Evolutionary conservation across 176 grass and related monocot genomes (phyloP).

Genomic region (Chloris gayana): DNA sequence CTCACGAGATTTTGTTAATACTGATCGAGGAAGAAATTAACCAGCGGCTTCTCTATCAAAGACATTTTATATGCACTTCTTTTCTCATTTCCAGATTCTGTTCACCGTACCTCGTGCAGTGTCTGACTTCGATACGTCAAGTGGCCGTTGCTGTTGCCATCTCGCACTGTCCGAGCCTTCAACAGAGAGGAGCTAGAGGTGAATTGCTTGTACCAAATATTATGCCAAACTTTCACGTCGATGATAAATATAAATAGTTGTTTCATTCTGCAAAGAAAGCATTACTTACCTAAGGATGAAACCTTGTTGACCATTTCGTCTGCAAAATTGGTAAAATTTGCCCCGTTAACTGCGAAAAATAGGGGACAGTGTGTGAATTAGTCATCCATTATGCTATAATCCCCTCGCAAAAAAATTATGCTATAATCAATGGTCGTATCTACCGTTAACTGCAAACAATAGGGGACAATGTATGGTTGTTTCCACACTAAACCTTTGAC

Average conservation of each 20-base stretch:
- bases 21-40: conserved; percentile 3
- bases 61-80: neutral
- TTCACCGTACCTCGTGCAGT: neutral
- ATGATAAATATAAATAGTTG: neutral
- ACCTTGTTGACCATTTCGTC: conserved; percentile 19
- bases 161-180: conserved; percentile 33
- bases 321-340: conserved; percentile 17
- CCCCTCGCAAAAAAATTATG: too few species aligned
- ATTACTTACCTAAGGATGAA: conserved; percentile 41
- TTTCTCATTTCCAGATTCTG: neutral
- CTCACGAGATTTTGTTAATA: neutral
- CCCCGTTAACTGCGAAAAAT: conserved; percentile 10
- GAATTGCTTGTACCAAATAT: neutral
- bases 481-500: neutral
- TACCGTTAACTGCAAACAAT: conserved; percentile 12
- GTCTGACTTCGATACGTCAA: neutral
- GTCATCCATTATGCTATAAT: neutral
- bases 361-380: neutral
- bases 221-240: neutral
- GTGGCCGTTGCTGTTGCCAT: conserved; percentile 7
- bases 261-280: neutral
- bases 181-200: neutral
- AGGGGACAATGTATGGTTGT: neutral
- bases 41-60: neutral
- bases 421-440: too few species aligned